phyloP scores from a whole-genome alignment of 148 eudicot genomes.

The Vaccinium vitisidaea region DNA sequence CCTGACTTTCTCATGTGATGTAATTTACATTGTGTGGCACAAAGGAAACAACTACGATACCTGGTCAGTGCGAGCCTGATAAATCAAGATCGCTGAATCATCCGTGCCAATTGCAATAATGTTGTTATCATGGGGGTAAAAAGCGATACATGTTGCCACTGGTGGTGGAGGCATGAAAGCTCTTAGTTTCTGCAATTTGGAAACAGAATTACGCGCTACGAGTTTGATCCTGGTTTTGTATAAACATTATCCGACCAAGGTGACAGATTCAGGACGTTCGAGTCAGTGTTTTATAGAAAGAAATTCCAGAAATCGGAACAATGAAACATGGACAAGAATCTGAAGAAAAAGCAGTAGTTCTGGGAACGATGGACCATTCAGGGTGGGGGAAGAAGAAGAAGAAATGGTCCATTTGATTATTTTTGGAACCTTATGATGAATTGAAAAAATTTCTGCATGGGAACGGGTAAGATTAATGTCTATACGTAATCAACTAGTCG shows the following conservation, averaged over 20 bases:
- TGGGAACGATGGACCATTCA: background rate
- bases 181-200: constrained; percentile 36
- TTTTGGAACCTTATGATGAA: background rate
- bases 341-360: background rate
- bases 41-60: constrained; percentile 18
- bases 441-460: background rate
- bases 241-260: background rate
- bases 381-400: background rate
- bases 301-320: too few species aligned
- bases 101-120: constrained; percentile 53
- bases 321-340: too few species aligned
- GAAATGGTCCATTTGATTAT: background rate
- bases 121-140: constrained; percentile 48
- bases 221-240: background rate
- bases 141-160: constrained; percentile 46
- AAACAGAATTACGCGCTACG: background rate
- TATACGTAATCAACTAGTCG: background rate
- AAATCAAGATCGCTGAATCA: constrained; percentile 44
- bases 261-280: too few species aligned
- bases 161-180: constrained; percentile 46
- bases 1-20: background rate
- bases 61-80: constrained; percentile 39
- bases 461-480: background rate
- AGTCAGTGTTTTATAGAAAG: too few species aligned
- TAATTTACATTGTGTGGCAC: background rate